Percentiles rank a stretch among this genome's conserved stretches.
These are phyloP conservation scores for Pseudomonodictys pantanalensis DNA, from an alignment of 495 filamentous ascomycete species.

Conservation along the genomic window DNA sequence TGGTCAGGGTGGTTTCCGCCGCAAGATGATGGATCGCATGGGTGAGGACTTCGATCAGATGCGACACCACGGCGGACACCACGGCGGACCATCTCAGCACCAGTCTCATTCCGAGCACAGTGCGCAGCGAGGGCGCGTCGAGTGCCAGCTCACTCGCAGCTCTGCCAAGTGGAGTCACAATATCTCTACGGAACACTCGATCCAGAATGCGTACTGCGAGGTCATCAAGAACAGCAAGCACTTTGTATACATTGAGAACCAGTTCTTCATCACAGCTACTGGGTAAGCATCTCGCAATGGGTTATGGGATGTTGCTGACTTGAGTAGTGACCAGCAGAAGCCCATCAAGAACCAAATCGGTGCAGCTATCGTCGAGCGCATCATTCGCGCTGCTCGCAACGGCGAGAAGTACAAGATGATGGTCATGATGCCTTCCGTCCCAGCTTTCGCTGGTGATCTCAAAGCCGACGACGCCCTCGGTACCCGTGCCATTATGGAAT, in stretches of 20 bases:
- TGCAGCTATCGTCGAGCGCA: conserved; percentile 81
- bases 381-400: conserved; percentile 69
- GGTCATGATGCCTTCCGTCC: conserved; percentile 82
- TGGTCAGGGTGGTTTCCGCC: conserved; percentile 27
- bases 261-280: conserved; percentile 96
- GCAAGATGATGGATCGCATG: conserved; percentile 29
- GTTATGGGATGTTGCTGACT: neutral
- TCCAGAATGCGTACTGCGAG: conserved; percentile 82
- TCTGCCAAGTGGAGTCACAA: conserved; percentile 72
- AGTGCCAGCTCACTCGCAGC: conserved; percentile 68
- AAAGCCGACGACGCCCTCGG: conserved; percentile 73
- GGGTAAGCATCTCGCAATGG: conserved; percentile 30
- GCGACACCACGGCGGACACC: conserved; percentile 11
- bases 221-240: conserved; percentile 77
- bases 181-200: conserved; percentile 68
- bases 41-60: conserved; percentile 29
- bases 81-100: conserved; percentile 24
- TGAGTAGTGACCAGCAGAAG: conserved; percentile 55
- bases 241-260: conserved; percentile 94
- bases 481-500: conserved; percentile 95
- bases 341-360: conserved; percentile 88
- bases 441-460: conserved; percentile 87
- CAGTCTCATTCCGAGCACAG: conserved; percentile 21
- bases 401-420: conserved; percentile 78
- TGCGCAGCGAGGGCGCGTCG: conserved; percentile 48